Conservation (phyloP, 2,329 filamentous ascomycete species). For the Claviceps maximensis region DNA sequence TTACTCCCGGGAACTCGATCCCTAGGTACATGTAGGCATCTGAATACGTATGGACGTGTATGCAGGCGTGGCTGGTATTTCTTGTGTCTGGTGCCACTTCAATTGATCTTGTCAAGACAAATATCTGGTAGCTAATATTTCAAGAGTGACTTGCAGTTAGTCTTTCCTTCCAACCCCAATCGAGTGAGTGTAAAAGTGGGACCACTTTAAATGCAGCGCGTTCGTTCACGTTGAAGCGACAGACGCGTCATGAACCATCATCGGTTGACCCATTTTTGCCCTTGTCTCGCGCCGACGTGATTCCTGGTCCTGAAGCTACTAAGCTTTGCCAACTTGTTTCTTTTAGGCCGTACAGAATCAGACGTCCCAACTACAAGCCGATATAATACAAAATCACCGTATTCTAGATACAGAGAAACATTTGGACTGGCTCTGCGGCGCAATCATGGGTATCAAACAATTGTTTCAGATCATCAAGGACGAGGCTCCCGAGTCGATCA, state of each 20-base stretch:
- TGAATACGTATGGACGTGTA: too few species aligned
- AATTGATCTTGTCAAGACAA: too few species aligned
- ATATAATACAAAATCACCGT: not conserved
- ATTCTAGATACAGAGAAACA: not conserved
- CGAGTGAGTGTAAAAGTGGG: slow-evolving; percentile 3
- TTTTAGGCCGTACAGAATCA: not conserved
- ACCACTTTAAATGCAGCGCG: slow-evolving; percentile 8
- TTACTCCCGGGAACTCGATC: too few species aligned
- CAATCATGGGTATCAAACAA: slow-evolving; percentile 53
- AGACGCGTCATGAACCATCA: slow-evolving; percentile 3
- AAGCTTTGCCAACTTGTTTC: not conserved
- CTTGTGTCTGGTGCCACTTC: too few species aligned
- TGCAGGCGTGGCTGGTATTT: too few species aligned
- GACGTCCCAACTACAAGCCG: not conserved
- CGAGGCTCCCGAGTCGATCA: slow-evolving; percentile 88
- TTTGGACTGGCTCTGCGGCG: not conserved
- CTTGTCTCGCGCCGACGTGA: not conserved
- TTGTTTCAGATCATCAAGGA: slow-evolving; percentile 76
- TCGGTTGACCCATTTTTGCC: not conserved
- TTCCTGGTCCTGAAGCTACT: not conserved
- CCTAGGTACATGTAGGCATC: too few species aligned
- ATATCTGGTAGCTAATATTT: too few species aligned
- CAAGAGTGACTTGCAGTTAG: too few species aligned
- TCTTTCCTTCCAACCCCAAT: not conserved
- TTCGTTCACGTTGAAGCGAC: too few species aligned